Conservation (phyloP, 768 basidiomycete species). For the Clathrus columnatus region DNA sequence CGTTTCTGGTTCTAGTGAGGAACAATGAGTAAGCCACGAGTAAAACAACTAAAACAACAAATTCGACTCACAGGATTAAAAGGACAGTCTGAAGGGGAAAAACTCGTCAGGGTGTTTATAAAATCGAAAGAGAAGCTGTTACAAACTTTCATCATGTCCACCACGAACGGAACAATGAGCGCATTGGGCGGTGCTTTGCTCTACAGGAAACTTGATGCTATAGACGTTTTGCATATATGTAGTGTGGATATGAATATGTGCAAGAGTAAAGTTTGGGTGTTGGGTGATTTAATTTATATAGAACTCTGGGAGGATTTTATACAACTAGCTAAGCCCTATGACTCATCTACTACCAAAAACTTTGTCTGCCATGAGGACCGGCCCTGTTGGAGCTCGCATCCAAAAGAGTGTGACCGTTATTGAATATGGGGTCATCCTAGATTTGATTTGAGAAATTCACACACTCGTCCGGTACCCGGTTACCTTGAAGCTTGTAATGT, state of each 20-base stretch:
- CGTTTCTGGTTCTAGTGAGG: background rate
- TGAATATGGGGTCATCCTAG: background rate
- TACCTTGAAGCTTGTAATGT: too few relatives aligned
- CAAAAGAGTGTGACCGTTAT: background rate
- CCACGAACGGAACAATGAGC: conserved; percentile 73
- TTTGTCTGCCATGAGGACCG: background rate
- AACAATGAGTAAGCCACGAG: background rate
- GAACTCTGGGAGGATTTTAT: background rate
- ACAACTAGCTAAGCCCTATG: background rate
- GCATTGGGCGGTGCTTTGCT: conserved; percentile 63
- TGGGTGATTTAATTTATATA: background rate
- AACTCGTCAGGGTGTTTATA: background rate
- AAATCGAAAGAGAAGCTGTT: background rate
- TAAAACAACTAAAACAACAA: background rate
- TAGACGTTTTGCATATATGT: background rate
- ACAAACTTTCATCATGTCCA: conserved; percentile 26
- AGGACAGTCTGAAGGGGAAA: background rate
- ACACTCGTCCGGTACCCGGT: background rate
- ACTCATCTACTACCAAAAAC: background rate
- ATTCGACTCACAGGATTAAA: conserved; percentile 5
- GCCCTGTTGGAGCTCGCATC: background rate
- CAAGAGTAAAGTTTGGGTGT: background rate
- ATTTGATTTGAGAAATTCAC: too few relatives aligned
- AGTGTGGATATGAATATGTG: background rate
- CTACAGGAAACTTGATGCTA: conserved; percentile 19